Evolutionary conservation across 495 filamentous ascomycete genomes (phyloP).

Genomic region (Echria macrotheca): DNA sequence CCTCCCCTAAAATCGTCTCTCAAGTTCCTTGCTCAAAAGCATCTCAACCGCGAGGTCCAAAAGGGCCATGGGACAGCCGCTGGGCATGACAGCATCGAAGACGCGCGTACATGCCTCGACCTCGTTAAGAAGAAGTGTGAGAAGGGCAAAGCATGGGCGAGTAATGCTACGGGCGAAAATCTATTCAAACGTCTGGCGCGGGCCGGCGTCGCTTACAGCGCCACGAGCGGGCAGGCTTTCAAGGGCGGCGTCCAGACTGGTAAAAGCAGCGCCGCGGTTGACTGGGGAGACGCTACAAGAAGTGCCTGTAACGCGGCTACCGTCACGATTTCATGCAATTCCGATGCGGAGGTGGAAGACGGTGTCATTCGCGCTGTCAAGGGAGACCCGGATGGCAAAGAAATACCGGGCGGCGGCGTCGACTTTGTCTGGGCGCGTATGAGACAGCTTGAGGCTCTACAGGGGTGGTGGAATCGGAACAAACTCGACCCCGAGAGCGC

Average conservation of each 20-base stretch:
- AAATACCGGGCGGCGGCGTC: constrained; percentile 63
- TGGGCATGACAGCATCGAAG: constrained; percentile 90
- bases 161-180: constrained; percentile 68
- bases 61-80: constrained; percentile 49
- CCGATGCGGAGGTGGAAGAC: constrained; percentile 68
- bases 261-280: constrained; percentile 74
- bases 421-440: constrained; percentile 89
- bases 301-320: constrained; percentile 68
- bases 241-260: constrained; percentile 44
- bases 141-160: constrained; percentile 78
- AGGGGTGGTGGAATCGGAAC: constrained; percentile 75
- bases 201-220: constrained; percentile 43
- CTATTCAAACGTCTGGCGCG: constrained; percentile 80
- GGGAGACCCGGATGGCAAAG: constrained; percentile 58
- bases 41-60: constrained; percentile 81
- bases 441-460: constrained; percentile 72
- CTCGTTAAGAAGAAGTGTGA: constrained; percentile 94
- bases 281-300: constrained; percentile 77
- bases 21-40: constrained; percentile 76
- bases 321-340: constrained; percentile 63
- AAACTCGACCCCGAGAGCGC: constrained; percentile 24
- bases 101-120: constrained; percentile 83
- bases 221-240: constrained; percentile 45
- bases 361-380: constrained; percentile 62
- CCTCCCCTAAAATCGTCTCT: constrained; percentile 61